Evolutionary conservation across 2,329 filamentous ascomycete genomes (phyloP), one percentile per base, ranked within the genome.

Genomic region (Lecanicillium sp.): DNA sequence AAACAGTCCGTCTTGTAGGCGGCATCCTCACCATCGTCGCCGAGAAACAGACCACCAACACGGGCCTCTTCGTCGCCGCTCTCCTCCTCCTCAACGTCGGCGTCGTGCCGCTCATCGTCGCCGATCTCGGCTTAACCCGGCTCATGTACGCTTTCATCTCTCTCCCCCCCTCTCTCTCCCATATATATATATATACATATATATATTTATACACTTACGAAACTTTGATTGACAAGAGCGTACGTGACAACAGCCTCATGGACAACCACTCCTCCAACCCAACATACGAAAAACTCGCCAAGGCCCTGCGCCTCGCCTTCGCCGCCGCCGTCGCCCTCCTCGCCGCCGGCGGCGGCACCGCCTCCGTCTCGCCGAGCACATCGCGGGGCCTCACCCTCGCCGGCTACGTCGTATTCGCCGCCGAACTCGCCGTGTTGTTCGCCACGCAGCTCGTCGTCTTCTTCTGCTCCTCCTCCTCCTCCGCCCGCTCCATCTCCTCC

Each of bases 21-120:
- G 60, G 59, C 29, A 58, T 60, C 20, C 40, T 62, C 32, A 54
- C 56, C 21, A 56, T 62, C 39, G 48, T 59, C 30, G 43, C 56
- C 21, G 52, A 59, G 3, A 41, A 49, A 3, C 47, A 54, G n/a
- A 51, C 50, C 5, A 30, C 48, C 33, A 54, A 51, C 38, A 41
- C 55, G 12, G 58, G 58, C 5, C 52, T 62, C 24, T 56, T 53
- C 45, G 54, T 58, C 24, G 57, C 60, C 14, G 54, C 58, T 9
- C 51, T 56, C 5, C 46, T 61, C 17, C 54, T 61, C 5, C 58
- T 62, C 40, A 62, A 62, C 44, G 54, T 62, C 19, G 60, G 60
- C 24, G 54, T 61, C 5, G 53, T 62, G 5, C 57, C 60, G 7
- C 53, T 63, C 7, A 50, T 62, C 9, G 44, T 61, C 9, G 56